Percentiles rank a stretch among this genome's conserved stretches.
Conservation (phyloP, 495 filamentous ascomycete genomes). For the Staphylotrichum longicolle region DNA sequence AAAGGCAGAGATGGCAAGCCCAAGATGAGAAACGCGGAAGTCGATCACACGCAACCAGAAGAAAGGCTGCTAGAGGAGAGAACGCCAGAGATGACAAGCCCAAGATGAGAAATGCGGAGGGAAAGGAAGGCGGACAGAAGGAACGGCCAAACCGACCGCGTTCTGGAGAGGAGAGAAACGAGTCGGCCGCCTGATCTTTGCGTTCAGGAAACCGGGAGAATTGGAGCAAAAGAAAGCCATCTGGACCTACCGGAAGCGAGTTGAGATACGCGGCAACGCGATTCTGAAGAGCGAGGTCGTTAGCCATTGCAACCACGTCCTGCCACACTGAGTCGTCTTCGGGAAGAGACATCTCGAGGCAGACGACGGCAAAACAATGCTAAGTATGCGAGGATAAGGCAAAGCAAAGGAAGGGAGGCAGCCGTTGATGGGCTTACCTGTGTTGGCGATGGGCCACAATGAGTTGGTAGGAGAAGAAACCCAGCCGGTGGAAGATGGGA, state of each 20-base stretch:
- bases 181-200: too few relatives aligned
- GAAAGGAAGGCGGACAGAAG: neutral
- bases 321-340: neutral
- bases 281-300: neutral
- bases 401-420: neutral
- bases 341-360: neutral
- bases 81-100: too few relatives aligned
- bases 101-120: neutral
- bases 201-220: neutral
- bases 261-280: too few relatives aligned
- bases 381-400: neutral
- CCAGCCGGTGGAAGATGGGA: neutral
- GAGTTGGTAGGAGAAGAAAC: neutral
- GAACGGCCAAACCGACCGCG: neutral
- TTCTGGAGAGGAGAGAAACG: neutral
- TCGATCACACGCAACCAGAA: neutral
- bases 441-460: neutral
- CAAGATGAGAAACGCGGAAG: too few relatives aligned
- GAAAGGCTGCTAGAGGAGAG: neutral
- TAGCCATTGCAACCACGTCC: neutral
- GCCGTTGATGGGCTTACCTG: conserved; percentile 1
- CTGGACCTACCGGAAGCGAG: neutral
- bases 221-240: neutral
- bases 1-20: neutral
- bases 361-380: neutral